Evolutionary conservation across 768 basidiomycete species (phyloP).

Genomic region (Gloeopeniophorella convolvens): DNA sequence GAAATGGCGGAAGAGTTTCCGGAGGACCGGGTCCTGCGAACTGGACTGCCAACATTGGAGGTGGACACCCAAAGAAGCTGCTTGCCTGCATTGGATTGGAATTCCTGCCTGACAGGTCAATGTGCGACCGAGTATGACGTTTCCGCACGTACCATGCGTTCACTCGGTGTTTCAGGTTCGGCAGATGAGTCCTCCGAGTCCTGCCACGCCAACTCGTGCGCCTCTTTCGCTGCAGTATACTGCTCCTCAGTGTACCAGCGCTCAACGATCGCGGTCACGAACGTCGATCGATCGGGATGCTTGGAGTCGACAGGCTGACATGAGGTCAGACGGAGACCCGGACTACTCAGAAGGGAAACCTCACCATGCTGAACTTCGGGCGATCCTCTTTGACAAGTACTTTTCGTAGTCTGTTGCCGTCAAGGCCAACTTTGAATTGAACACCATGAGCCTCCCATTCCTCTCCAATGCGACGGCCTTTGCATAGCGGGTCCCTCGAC

Average conservation of each 20-base stretch:
- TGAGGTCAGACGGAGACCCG: slow-evolving; percentile 11
- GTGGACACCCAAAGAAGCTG: slow-evolving; percentile 64
- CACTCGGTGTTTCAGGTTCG: slow-evolving; percentile 39
- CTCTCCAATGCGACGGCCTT: slow-evolving; percentile 58
- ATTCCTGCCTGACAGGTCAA: not conserved
- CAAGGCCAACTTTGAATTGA: slow-evolving; percentile 62
- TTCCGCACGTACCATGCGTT: slow-evolving; percentile 19
- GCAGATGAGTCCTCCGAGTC: slow-evolving; percentile 37
- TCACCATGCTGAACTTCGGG: slow-evolving; percentile 68
- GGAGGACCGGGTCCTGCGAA: slow-evolving; percentile 31
- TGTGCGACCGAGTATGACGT: not conserved
- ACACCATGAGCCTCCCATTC: slow-evolving; percentile 71
- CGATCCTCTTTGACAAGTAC: slow-evolving; percentile 65
- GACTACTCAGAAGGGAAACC: slow-evolving; percentile 23
- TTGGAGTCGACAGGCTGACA: slow-evolving; percentile 67
- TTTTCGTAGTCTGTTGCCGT: slow-evolving; percentile 63
- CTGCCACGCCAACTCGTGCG: slow-evolving; percentile 62
- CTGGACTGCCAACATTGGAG: slow-evolving; percentile 29
- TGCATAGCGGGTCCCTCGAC: slow-evolving; percentile 46
- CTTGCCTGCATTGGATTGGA: slow-evolving; percentile 40
- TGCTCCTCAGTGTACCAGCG: slow-evolving; percentile 74
- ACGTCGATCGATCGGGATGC: slow-evolving; percentile 65
- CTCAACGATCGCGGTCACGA: slow-evolving; percentile 70
- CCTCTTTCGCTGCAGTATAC: slow-evolving; percentile 56
- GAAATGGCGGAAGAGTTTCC: slow-evolving; percentile 42